phyloP scores from a whole-genome alignment of 305 asterid species.

The Caryopteris hybrid region DNA sequence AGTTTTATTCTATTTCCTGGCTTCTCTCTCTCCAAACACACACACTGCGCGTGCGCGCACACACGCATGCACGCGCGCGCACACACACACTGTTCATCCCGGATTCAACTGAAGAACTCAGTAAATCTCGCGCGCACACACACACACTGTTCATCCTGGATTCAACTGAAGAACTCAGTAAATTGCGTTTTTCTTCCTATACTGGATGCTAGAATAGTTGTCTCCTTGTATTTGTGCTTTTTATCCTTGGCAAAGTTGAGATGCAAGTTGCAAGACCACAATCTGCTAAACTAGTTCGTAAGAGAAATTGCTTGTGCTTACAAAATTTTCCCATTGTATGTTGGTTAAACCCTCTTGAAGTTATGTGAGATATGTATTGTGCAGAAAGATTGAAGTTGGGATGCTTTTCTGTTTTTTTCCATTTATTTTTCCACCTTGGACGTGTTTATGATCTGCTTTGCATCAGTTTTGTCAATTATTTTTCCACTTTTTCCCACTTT shows the following conservation, averaged over 20 bases:
- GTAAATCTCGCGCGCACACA: background rate
- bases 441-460: background rate
- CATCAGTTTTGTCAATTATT: background rate
- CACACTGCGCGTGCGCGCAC: too few species aligned
- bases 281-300: too few species aligned
- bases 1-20: background rate
- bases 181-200: conserved; percentile 11
- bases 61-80: background rate
- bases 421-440: background rate
- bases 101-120: background rate
- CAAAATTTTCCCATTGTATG: background rate
- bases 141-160: background rate
- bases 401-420: background rate
- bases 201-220: background rate
- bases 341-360: background rate
- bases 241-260: too few species aligned
- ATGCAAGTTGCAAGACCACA: background rate
- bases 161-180: conserved; percentile 9
- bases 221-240: background rate
- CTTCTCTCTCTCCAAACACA: background rate
- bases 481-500: background rate
- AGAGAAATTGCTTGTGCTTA: background rate
- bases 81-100: background rate
- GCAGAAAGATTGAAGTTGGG: background rate
- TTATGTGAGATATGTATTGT: background rate